Evolutionary conservation across 176 grass and related monocot genomes (phyloP).

Genomic region (Pontederia crassipes): DNA sequence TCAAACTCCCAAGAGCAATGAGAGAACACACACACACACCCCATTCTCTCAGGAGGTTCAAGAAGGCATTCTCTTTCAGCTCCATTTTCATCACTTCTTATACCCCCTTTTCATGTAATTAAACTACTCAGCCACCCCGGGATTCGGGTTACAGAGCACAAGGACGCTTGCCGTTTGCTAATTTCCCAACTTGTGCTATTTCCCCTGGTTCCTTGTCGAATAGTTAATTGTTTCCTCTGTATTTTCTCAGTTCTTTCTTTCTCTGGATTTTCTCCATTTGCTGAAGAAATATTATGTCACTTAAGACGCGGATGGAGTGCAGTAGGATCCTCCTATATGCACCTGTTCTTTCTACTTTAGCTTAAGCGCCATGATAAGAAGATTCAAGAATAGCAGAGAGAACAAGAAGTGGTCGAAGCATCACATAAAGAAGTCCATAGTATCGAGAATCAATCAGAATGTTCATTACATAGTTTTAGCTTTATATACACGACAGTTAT

Average conservation of each 20-base stretch:
- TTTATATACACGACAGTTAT: no score
- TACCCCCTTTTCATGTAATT: conserved; percentile 10
- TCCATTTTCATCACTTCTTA: not conserved
- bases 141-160: not conserved
- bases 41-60: conserved; percentile 48
- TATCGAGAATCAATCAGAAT: no score
- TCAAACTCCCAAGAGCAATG: conserved; percentile 55
- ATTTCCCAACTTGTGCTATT: conserved; percentile 55
- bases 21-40: conserved; percentile 46
- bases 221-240: conserved; percentile 78
- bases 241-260: no score
- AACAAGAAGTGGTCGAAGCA: no score
- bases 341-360: conserved; percentile 83
- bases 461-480: no score
- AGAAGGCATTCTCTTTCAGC: conserved; percentile 24
- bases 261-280: conserved; percentile 73
- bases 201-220: conserved; percentile 96
- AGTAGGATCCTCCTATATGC: not conserved
- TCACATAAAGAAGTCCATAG: no score
- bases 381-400: no score
- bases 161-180: conserved; percentile 8
- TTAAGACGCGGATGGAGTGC: not conserved
- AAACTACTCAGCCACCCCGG: conserved; percentile 12
- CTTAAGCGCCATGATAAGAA: conserved; percentile 56
- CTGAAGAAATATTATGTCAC: conserved; percentile 14